Percentiles rank a stretch among this genome's conserved stretches.
phyloP scores from a whole-genome alignment of 2,329 filamentous ascomycete genomes.

The Immersiporthe knoxdaviesiana region DNA sequence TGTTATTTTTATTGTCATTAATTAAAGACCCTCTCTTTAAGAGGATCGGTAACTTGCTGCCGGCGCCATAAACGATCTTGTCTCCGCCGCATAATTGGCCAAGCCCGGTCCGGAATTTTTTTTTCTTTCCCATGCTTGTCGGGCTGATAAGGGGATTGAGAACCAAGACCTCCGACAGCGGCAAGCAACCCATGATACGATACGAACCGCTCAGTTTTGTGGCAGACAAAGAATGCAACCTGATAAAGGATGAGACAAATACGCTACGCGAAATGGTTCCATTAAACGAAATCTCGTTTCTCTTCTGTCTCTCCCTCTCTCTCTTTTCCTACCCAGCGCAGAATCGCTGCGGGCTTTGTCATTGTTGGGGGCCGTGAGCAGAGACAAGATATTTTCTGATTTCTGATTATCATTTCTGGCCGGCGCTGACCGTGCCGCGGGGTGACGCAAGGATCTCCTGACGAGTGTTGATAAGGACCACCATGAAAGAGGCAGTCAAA shows the following conservation, averaged over 20 bases:
- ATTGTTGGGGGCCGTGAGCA: background rate
- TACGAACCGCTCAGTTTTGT: background rate
- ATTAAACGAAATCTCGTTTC: too few relatives aligned
- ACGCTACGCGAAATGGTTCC: background rate
- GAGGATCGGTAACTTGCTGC: background rate
- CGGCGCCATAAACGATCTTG: background rate
- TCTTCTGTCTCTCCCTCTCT: too few relatives aligned
- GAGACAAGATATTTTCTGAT: background rate
- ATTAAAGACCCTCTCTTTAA: background rate
- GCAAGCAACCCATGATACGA: background rate
- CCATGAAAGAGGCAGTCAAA: background rate
- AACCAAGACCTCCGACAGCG: background rate
- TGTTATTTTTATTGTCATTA: background rate
- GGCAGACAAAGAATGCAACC: background rate
- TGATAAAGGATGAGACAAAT: background rate
- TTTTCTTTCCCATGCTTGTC: background rate
- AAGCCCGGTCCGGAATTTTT: constrained; percentile 3
- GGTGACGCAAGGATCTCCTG: background rate
- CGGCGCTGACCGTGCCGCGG: background rate
- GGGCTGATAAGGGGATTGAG: background rate
- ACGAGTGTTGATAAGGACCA: background rate
- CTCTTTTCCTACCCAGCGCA: background rate
- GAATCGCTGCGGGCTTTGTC: background rate
- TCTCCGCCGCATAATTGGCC: background rate
- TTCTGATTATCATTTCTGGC: constrained; percentile 9